Evolutionary conservation across 129 eudicot genomes (phyloP).

Genomic region (Lonicera japonica): DNA sequence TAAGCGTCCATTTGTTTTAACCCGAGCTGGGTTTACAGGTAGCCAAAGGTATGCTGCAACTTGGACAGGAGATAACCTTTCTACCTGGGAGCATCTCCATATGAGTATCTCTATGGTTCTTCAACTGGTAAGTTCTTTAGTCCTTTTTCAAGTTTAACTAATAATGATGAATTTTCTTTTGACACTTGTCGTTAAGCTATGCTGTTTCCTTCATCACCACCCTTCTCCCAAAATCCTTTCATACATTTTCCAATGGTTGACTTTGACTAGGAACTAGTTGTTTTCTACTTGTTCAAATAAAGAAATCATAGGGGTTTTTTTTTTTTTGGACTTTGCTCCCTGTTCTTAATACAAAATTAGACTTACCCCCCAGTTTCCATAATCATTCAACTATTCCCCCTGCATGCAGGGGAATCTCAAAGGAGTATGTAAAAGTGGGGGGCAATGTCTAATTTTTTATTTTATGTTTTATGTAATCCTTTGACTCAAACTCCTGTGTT

Average conservation of each 20-base stretch:
- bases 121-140: conserved; percentile 63
- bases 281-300: neutral
- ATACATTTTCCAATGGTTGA: neutral
- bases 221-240: neutral
- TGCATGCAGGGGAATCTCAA: no score
- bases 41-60: conserved; percentile 96
- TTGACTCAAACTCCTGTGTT: no score
- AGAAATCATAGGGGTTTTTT: neutral
- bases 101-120: conserved; percentile 96
- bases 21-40: conserved; percentile 92
- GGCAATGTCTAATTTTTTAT: no score
- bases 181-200: neutral
- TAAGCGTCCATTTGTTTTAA: conserved; percentile 91
- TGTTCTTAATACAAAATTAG: no score
- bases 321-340: no score
- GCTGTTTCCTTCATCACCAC: neutral
- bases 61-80: conserved; percentile 96
- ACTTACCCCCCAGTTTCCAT: no score
- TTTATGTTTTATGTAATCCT: no score
- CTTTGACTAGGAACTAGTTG: neutral
- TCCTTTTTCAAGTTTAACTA: neutral
- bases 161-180: neutral
- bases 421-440: no score
- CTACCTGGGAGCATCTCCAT: conserved; percentile 97
- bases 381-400: no score